Percentiles rank a stretch among this genome's conserved stretches.
phyloP scores from a whole-genome alignment of 441 rosid genomes.

The Breynia disticha region DNA sequence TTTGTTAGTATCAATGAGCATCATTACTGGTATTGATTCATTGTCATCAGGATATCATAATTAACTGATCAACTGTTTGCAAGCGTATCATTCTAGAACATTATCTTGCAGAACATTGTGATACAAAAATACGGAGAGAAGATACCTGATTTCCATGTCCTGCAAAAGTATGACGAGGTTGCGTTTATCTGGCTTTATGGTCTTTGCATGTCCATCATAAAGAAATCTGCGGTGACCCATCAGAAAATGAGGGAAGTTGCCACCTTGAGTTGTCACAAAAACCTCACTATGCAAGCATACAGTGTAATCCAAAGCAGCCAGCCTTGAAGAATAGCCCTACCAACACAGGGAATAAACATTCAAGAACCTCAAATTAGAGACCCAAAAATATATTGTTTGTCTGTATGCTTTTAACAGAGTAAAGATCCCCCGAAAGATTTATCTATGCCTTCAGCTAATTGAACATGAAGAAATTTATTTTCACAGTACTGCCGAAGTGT shows the following conservation, averaged over 20 bases:
- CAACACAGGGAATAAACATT: conserved; percentile 21
- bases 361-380: neutral
- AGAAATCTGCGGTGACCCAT: conserved; percentile 90
- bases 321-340: conserved; percentile 81
- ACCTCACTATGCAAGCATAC: conserved; percentile 93
- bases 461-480: too few species aligned
- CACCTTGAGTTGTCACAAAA: conserved; percentile 96
- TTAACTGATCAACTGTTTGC: too few species aligned
- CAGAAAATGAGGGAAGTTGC: conserved; percentile 94
- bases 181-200: conserved; percentile 79
- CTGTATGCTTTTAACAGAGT: too few species aligned
- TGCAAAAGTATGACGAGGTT: conserved; percentile 72
- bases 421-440: too few species aligned
- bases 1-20: conserved; percentile 7
- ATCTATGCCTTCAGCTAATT: too few species aligned
- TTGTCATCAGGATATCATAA: too few species aligned
- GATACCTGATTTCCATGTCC: conserved; percentile 60
- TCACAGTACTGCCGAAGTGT: too few species aligned
- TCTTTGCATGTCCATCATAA: conserved; percentile 85
- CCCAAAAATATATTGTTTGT: neutral
- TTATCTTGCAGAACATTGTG: neutral
- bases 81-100: neutral
- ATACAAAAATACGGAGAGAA: neutral
- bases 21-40: neutral
- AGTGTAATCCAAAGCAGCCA: conserved; percentile 92